Evolutionary conservation across 805 yeast genomes (phyloP).

Genomic region (Kazachstania viticola): DNA sequence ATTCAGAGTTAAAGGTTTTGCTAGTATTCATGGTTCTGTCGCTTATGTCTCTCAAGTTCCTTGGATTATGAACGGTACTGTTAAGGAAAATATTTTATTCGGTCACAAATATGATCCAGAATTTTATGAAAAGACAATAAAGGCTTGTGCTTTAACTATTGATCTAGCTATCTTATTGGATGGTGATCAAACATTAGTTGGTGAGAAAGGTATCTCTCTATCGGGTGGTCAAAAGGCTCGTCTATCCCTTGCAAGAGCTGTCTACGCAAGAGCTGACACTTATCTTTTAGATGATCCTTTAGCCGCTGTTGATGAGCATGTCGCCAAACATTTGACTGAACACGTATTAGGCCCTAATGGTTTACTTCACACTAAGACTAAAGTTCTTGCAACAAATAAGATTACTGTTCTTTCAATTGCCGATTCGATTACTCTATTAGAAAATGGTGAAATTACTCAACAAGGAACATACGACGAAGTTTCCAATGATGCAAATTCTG

Average conservation of each 20-base stretch:
- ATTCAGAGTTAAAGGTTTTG: constrained; percentile 62
- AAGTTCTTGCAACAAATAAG: constrained; percentile 76
- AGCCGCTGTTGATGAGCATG: constrained; percentile 97
- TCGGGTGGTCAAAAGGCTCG: constrained; percentile 98
- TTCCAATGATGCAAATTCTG: constrained; percentile 31
- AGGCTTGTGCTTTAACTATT: constrained; percentile 76
- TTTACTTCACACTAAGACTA: constrained; percentile 59
- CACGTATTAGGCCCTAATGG: constrained; percentile 79
- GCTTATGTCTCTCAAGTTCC: constrained; percentile 92
- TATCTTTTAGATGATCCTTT: constrained; percentile 85
- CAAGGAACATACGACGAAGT: constrained; percentile 51
- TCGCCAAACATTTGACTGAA: constrained; percentile 72
- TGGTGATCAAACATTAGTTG: constrained; percentile 88
- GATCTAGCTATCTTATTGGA: constrained; percentile 75
- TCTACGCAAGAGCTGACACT: constrained; percentile 86
- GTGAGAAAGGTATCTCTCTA: constrained; percentile 92
- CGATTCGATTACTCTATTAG: constrained; percentile 53
- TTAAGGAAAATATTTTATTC: constrained; percentile 81
- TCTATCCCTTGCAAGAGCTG: constrained; percentile 88
- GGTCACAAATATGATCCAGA: constrained; percentile 76
- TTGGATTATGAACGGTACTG: constrained; percentile 94
- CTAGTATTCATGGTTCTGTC: constrained; percentile 58
- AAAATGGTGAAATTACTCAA: constrained; percentile 57
- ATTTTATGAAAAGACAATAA: constrained; percentile 69
- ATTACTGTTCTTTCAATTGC: constrained; percentile 74